Conservation (phyloP, 2,329 filamentous ascomycete species). For the Zalaria sp. region DNA sequence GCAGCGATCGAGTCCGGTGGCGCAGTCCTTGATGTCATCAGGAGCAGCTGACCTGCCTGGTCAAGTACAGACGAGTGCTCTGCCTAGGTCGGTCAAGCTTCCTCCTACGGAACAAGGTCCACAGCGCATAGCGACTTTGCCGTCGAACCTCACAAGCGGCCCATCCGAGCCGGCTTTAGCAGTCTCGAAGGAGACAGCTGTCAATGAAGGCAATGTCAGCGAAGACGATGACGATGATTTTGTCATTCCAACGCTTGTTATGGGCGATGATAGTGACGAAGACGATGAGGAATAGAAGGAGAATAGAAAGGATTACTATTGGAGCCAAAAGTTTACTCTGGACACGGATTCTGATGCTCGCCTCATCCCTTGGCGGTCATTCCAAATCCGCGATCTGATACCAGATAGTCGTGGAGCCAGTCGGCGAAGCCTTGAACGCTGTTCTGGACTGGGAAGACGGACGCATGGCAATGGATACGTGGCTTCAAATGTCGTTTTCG, state of each 20-base stretch:
- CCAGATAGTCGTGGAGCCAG: no score
- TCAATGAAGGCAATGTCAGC: neutral
- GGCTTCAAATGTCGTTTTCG: no score
- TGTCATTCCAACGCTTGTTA: constrained; percentile 19
- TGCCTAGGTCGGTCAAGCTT: no score
- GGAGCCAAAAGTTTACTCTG: no score
- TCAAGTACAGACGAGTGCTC: constrained; percentile 2
- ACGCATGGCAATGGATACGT: no score
- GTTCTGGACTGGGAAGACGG: no score
- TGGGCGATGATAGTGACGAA: constrained; percentile 16
- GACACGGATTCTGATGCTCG: no score
- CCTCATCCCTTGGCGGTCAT: no score
- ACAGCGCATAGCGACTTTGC: constrained; percentile 1
- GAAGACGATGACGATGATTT: constrained; percentile 20
- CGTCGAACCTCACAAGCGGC: constrained; percentile 4
- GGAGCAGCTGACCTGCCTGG: constrained; percentile 1
- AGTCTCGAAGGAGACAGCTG: neutral
- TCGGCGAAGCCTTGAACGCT: no score
- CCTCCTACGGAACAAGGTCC: constrained; percentile 2
- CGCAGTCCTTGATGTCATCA: neutral
- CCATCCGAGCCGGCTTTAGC: neutral
- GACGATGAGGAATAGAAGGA: constrained; percentile 12
- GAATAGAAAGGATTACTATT: neutral
- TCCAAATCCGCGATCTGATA: no score
- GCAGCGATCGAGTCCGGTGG: neutral